Evolutionary conservation across 2,329 filamentous ascomycete species (phyloP).

Genomic region (Dactylellina cionopaga): DNA sequence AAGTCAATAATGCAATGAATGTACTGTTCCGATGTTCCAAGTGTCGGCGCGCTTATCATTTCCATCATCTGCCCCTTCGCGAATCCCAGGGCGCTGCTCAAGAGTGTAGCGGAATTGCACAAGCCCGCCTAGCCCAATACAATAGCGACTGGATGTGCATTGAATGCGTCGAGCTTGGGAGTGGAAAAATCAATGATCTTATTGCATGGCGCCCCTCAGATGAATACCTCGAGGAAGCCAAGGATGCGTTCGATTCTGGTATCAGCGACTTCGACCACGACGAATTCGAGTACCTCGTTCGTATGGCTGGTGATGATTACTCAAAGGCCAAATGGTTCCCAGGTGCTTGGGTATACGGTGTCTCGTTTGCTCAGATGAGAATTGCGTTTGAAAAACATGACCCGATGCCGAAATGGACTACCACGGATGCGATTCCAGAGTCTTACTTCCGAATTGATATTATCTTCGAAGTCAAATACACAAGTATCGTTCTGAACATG

Average conservation of each 20-base stretch:
- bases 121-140: conserved; percentile 73
- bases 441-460: conserved; percentile 88
- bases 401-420: conserved; percentile 73
- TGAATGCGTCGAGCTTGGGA: conserved; percentile 73
- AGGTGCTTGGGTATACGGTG: conserved; percentile 86
- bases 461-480: conserved; percentile 81
- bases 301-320: conserved; percentile 84
- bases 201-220: conserved; percentile 86
- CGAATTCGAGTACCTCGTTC: conserved; percentile 90
- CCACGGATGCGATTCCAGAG: conserved; percentile 83
- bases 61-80: conserved; percentile 76
- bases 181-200: conserved; percentile 75
- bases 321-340: conserved; percentile 86
- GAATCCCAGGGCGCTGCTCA: conserved; percentile 60
- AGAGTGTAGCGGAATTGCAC: conserved; percentile 65
- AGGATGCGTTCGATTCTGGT: conserved; percentile 62
- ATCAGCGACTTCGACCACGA: conserved; percentile 72
- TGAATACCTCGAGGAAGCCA: conserved; percentile 67
- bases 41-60: conserved; percentile 84
- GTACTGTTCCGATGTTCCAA: conserved; percentile 83
- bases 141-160: conserved; percentile 79
- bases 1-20: conserved; percentile 79
- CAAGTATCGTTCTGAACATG: conserved; percentile 63
- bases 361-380: conserved; percentile 72
- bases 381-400: conserved; percentile 78